Base-by-base conservation (phyloP, 192 early-diverging fungal species). In the Backusella westeae region DNA sequence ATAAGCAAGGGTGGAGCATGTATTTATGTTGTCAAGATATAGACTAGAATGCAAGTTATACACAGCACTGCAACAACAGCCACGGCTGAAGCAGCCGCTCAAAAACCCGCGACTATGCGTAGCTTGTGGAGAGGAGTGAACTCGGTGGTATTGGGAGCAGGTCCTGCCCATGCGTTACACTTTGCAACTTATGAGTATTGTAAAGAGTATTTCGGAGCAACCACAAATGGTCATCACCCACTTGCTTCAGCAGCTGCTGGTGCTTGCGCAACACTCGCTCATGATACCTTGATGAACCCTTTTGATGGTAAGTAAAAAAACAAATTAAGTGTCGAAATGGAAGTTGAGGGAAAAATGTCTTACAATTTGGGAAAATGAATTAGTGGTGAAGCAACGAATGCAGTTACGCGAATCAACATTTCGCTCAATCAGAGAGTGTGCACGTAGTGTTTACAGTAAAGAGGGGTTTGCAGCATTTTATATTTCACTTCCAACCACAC, bases 321-420 rank as follows among this genome's bases (percentile, higher is more conserved):
- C 15, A 2, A 44, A 15, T 17, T 59, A n/a, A 38, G 0, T 9
- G 39, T 15, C 1, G 4, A 2, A 19, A 34, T 4, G 34, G 26
- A 4, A 14, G 41, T 17, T 6, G 35, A 7, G 1, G 36, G 17
- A 17, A 34, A 39, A 39, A 39, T 19, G 15, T 65, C 49, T 41
- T 10, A 17, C 59, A 14, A 53, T 21, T 29, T 56, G 12, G 42
- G 26, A 29, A 14, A n/a, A 14, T n/a, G 9, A 19, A 8, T 87
- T 75, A 91, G 91, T 98, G n/a, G 86, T 97, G 78, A 99, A 99
- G 82, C 97, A 99, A 83, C 88, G 97, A 36, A 96, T 97, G 95
- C 97, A 99, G 82, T 83, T 97, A 26, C 90, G 89, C 6, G 91
- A 91, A 38, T 89, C 94, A 3, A 83, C 83, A 5, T 92, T 95